Conservation (phyloP, 176 grass and related monocot genomes). For the Juncus inflexus region DNA sequence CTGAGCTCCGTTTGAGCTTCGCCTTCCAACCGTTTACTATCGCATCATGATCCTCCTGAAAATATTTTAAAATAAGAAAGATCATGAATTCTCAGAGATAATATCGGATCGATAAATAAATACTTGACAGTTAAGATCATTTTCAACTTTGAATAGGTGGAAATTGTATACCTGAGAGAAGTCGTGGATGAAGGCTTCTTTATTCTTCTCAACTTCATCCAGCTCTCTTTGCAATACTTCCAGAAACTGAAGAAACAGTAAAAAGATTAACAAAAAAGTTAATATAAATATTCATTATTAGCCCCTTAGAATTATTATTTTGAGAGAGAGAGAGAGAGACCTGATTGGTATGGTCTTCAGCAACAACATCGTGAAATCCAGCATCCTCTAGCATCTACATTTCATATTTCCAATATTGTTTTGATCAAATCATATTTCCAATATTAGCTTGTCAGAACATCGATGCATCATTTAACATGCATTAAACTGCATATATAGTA, state of each 20-base stretch:
- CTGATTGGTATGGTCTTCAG: slow-evolving; percentile 87
- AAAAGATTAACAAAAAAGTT: slow-evolving; percentile 1
- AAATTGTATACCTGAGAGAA: slow-evolving; percentile 59
- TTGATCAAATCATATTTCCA: too few species aligned
- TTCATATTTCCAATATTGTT: too few species aligned
- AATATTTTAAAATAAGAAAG: neutral
- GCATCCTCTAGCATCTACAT: slow-evolving; percentile 71
- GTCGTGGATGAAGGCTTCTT: slow-evolving; percentile 59
- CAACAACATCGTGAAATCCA: slow-evolving; percentile 64
- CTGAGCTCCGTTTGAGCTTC: slow-evolving; percentile 73
- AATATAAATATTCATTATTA: neutral
- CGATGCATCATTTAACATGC: too few species aligned
- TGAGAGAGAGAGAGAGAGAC: slow-evolving; percentile 30
- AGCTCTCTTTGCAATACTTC: slow-evolving; percentile 66
- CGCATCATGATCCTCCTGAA: slow-evolving; percentile 78
- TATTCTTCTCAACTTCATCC: slow-evolving; percentile 62
- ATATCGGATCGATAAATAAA: too few species aligned
- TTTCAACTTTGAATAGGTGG: too few species aligned
- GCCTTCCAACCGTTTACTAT: slow-evolving; percentile 91
- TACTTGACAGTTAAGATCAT: too few species aligned
- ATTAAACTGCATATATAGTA: too few species aligned
- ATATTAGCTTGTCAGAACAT: neutral
- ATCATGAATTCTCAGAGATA: slow-evolving; percentile 20
- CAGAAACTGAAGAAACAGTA: slow-evolving; percentile 51
- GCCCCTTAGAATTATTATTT: too few species aligned